phyloP scores from a whole-genome alignment of 257 asterid species.

The Nicotiana tabacum region DNA sequence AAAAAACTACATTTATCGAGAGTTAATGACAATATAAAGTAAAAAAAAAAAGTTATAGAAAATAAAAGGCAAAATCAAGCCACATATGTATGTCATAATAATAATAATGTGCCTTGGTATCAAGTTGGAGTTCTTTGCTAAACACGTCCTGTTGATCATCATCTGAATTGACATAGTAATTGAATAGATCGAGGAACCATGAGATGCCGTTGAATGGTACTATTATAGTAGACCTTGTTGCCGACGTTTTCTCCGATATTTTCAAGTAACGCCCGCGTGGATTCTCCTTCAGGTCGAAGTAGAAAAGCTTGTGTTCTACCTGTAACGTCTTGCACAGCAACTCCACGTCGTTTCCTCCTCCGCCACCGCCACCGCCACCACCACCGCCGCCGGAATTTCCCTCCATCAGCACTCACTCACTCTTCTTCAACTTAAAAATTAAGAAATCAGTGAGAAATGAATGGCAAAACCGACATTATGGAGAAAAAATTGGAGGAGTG shows the following conservation, averaged over 20 bases:
- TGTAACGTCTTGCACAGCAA: constrained; percentile 85
- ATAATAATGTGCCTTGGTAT: constrained; percentile 53
- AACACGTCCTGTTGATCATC: constrained; percentile 50
- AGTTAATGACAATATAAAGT: constrained; percentile 9
- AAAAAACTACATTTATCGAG: not conserved
- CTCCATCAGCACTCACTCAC: constrained; percentile 41
- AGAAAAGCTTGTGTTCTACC: constrained; percentile 95
- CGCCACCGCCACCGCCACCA: constrained; percentile 30
- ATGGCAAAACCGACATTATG: not conserved
- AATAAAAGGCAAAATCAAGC: not conserved
- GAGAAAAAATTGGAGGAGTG: not conserved
- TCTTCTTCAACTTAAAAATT: not conserved
- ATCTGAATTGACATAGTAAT: constrained; percentile 83
- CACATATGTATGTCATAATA: not conserved
- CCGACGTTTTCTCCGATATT: constrained; percentile 95
- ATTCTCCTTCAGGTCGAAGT: constrained; percentile 97
- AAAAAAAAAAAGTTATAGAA: not conserved
- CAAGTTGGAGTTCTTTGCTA: constrained; percentile 97
- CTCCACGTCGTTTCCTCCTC: constrained; percentile 83
- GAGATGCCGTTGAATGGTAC: constrained; percentile 89
- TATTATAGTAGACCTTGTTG: constrained; percentile 93
- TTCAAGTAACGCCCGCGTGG: constrained; percentile 92
- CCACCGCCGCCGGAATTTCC: constrained; percentile 50
- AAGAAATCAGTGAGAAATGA: not conserved
- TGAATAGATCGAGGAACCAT: constrained; percentile 98